Conservation (phyloP, 23 red algal species). For the Gracilaria caudata region DNA sequence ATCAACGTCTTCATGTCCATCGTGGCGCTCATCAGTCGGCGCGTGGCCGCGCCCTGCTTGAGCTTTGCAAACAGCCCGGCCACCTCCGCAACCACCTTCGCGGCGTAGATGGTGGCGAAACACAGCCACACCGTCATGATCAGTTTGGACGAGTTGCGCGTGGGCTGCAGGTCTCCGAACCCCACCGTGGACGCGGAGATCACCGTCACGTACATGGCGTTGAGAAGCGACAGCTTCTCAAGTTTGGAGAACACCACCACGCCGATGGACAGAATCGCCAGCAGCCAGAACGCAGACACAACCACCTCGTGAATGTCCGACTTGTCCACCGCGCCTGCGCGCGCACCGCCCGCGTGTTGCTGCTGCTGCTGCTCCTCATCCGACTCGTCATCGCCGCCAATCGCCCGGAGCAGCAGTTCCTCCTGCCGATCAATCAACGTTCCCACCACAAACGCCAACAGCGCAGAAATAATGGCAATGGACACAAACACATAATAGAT, state of each 20-base stretch:
- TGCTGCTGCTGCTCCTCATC: conserved; percentile 17
- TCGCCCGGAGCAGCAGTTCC: conserved; percentile 58
- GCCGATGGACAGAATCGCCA: conserved; percentile 43
- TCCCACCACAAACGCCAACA: conserved; percentile 51
- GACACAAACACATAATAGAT: conserved; percentile 70
- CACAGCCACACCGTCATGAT: conserved; percentile 80
- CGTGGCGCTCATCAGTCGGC: conserved; percentile 48
- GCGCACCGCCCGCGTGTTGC: background rate
- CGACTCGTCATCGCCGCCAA: conserved; percentile 27
- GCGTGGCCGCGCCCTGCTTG: conserved; percentile 49
- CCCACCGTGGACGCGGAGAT: conserved; percentile 80
- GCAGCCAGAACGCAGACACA: background rate
- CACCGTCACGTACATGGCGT: conserved; percentile 67
- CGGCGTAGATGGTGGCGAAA: conserved; percentile 74
- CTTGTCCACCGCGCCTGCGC: conserved; percentile 9
- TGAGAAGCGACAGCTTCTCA: conserved; percentile 53
- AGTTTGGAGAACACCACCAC: conserved; percentile 32
- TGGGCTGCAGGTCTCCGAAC: conserved; percentile 74
- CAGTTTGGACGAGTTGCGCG: conserved; percentile 26
- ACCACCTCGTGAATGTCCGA: conserved; percentile 26
- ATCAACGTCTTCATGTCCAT: conserved; percentile 41
- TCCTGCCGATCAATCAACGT: conserved; percentile 71
- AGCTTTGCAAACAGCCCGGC: conserved; percentile 41
- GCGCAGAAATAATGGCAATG: conserved; percentile 57
- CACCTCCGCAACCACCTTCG: conserved; percentile 69